phyloP scores from a whole-genome alignment of 1,284 basidiomycete genomes.

The Volvariella surrecta region DNA sequence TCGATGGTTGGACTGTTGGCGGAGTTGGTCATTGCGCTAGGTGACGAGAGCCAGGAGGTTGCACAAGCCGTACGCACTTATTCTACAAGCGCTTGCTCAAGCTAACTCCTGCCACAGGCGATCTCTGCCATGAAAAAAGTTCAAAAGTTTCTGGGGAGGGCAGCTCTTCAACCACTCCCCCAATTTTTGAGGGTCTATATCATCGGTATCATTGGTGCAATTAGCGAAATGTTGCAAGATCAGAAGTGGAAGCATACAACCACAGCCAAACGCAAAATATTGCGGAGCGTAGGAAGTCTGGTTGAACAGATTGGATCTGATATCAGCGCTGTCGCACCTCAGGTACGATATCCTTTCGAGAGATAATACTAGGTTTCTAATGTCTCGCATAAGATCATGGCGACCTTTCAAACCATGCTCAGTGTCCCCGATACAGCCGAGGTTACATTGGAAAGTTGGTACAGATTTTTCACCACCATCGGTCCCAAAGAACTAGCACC shows the following conservation, averaged over 20 bases:
- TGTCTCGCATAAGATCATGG: slow-evolving; percentile 69
- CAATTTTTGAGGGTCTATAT: slow-evolving; percentile 66
- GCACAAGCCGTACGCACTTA: slow-evolving; percentile 23
- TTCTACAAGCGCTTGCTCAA: slow-evolving; percentile 1
- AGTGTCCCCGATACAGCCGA: slow-evolving; percentile 65
- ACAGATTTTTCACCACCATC: slow-evolving; percentile 69
- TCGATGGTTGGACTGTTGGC: slow-evolving; percentile 63
- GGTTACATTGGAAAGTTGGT: slow-evolving; percentile 80
- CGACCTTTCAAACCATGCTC: slow-evolving; percentile 89
- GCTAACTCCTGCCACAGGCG: slow-evolving; percentile 32
- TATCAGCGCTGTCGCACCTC: slow-evolving; percentile 73
- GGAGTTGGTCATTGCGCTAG: slow-evolving; percentile 69
- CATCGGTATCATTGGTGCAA: slow-evolving; percentile 72
- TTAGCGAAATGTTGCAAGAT: slow-evolving; percentile 82
- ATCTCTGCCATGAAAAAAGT: slow-evolving; percentile 56
- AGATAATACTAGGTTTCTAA: slow-evolving; percentile 4
- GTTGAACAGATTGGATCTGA: slow-evolving; percentile 64
- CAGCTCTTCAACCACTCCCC: slow-evolving; percentile 20
- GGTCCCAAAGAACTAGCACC: slow-evolving; percentile 71
- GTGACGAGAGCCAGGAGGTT: slow-evolving; percentile 47
- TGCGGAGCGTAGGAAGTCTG: slow-evolving; percentile 75
- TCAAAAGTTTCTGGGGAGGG: slow-evolving; percentile 16
- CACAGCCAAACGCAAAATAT: slow-evolving; percentile 61
- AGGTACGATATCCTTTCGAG: slow-evolving; percentile 41
- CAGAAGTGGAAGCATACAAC: slow-evolving; percentile 65